Evolutionary conservation across 768 basidiomycete species (phyloP), one percentile per base, ranked within the genome.

Genomic region (Tylopilus intermedius): DNA sequence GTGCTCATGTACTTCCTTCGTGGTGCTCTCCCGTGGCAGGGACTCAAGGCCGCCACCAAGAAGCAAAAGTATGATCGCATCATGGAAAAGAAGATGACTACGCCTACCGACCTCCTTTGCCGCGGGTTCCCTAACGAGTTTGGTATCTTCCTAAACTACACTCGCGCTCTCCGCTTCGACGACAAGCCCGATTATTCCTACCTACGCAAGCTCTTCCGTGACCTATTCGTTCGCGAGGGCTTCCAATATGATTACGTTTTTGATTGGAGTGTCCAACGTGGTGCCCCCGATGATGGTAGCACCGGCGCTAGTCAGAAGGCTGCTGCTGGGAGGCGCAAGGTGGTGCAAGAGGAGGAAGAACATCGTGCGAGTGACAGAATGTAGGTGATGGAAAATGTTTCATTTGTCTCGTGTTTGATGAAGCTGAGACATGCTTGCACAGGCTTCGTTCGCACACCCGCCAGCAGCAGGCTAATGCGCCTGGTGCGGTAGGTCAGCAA

Each of bases 51-150:
- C 55, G 95, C 95, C 38, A 99, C 96, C 54, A 99, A 99, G 91
- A 99, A 99, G 83, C 96, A 99, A 80, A 99, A 99, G 78, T 98
- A 98, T 72, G 96, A 98, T 74, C 88, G 96, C 55, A 99, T 99
- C 77, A 99, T 99, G 96, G 96, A 99, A 76, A 99, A 99, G 84
- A 99, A 99, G 84, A 98, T 99, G 94, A 97, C 96, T 35, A 96
- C 94, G 0, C 91, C 94, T 13, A 94, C 91, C 47, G 94, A 98
- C 69, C 79, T 95, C 53, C 84, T 99, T 27, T 98, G 95, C 78
- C 94, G 95, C 61, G 94, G 92, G n/a, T 98, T 96, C 82, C 95
- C 96, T 56, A 94, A 94, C 77, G 96, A 99, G 75, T 96, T 98
- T 59, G 95, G 94, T 39, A 96, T 98, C 62, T 98, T 97, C 82